Base-by-base conservation (phyloP, 306 rosid genomes). In the Canavalia gladiata region DNA sequence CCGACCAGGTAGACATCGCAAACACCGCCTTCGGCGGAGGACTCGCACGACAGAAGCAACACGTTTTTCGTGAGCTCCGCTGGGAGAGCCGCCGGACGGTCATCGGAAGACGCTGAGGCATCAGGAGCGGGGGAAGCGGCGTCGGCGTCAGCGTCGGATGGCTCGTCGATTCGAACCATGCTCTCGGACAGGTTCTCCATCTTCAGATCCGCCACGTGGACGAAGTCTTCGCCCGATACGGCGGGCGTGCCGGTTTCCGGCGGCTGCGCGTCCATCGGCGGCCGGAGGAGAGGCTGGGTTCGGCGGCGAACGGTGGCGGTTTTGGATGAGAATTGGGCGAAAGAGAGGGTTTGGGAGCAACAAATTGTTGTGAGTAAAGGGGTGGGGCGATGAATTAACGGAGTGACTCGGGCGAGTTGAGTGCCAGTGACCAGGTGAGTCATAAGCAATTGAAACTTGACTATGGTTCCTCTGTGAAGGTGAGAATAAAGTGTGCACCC, bases 1-100 rank as follows among this genome's bases (percentile, higher is more conserved):
- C 99, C 99, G 30, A 95, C 96, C 65, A 95, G 35, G 81, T 90
- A 88, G 6, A 95, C 99, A 10, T 95, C 88, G 71, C 99, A 95
- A 55, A 91, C 85, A 45, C 91, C 92, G 54, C 91, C 87, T 12
- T 73, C 89, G 8, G 92, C 89, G 25, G 90, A 8, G 6, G 98
- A 89, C 39, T 93, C 96, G 77, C 99, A 95, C n/a, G 91, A 81
- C 78, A 95, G 89, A 55, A 76, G 64, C 63, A 90, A 6, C 72
- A 91, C 93, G 84, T 92, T 93, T 85, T 87, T 82, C 1, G 90
- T 80, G 7, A 95, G 92, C 68, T 95, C 99, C 56, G 82, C 92
- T 12, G 96, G 96, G 5, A 95, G 96, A 7, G 75, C 81, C 57
- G 35, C 76, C 73, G 75, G 84, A 79, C 25, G 75, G 78, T 41